Base-by-base conservation (phyloP, 148 eudicot genomes). In the Fallopia convolvulus region DNA sequence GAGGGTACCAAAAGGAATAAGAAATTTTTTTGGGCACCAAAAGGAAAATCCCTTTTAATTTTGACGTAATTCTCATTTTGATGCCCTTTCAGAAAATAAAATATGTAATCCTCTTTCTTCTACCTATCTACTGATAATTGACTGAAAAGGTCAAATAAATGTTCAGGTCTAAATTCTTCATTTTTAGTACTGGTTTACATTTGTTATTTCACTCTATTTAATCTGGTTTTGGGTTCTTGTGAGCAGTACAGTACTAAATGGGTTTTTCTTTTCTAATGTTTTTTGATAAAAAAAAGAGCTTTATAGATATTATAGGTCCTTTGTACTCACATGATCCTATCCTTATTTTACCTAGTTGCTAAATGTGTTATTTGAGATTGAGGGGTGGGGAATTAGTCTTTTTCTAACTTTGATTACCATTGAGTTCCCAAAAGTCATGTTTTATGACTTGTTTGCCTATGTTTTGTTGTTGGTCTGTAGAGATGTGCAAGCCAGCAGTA, bases 401-500 rank as follows among this genome's bases (percentile, higher is more conserved):
- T 58, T 58, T 58, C 30, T 10, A 11, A 66, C 15, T 14, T 66
- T 18, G 8, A n/a, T 30, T 66, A 13, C 18, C 72, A 32, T 66
- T 14, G 20, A 66, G 20, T 15, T 66, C 20, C n/a, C 44, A 6
- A 17, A 6, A 5, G 21, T 66, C 42, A 15, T 14, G 41, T 14
- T 33, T 33, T 23, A 66, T 66, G 72, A 61, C 42, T 66, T 63
- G 2, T 63, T 63, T 65, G 40, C 41, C 39, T 65, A 12, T 65
- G 41, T 30, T 65, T 65, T 63, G 5, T 10, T 66, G 36, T 39
- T 68, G 72, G 46, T 68, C 11, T 68, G 80, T 70, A 95, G 99
- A 85, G 97, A 95, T 86, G 83, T 95, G 41, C 99, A 92, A 88
- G 97, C 99, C 68, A 92, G 94, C 86, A 95, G 99, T 80, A 91